A percentile compares a stretch with the other conserved stretches of the same genome.
These are phyloP conservation scores for Bryoglossum gracile DNA, from an alignment of 495 filamentous ascomycete species.

Conservation along the genomic window DNA sequence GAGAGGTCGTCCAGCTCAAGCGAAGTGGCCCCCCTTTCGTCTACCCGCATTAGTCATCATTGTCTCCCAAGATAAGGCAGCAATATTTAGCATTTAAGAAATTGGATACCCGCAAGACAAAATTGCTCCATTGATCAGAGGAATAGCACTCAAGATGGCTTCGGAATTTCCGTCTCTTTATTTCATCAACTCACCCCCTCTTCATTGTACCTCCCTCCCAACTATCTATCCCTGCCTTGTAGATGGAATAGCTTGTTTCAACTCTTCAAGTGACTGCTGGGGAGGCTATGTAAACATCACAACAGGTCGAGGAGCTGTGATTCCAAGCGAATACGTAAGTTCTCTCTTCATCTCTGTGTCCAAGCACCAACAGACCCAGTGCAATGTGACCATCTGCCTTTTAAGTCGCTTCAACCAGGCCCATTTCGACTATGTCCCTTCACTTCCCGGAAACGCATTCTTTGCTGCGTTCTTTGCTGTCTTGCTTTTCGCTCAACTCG, in stretches of 20 bases:
- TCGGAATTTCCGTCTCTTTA: background rate
- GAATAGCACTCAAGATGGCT: no score
- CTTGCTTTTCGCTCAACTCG: conserved; percentile 21
- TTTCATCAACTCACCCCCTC: background rate
- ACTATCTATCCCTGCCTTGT: background rate
- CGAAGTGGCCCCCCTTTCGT: no score
- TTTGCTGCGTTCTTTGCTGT: conserved; percentile 27
- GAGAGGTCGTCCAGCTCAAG: no score
- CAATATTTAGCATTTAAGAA: no score
- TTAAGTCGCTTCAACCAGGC: background rate
- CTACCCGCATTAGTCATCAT: no score
- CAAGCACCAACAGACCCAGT: background rate
- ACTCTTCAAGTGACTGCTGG: background rate
- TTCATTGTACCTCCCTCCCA: background rate
- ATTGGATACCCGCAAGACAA: no score
- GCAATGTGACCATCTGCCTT: background rate
- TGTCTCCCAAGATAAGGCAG: no score
- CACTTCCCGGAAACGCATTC: conserved; percentile 33
- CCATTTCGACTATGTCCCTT: conserved; percentile 31
- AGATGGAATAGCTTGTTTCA: background rate
- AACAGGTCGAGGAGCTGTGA: background rate
- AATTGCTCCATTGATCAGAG: no score
- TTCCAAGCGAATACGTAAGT: background rate
- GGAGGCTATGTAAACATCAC: background rate
- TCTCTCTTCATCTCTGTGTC: background rate